Base-by-base conservation (phyloP, 331 rosid genomes). In the Pyrus hybrid region DNA sequence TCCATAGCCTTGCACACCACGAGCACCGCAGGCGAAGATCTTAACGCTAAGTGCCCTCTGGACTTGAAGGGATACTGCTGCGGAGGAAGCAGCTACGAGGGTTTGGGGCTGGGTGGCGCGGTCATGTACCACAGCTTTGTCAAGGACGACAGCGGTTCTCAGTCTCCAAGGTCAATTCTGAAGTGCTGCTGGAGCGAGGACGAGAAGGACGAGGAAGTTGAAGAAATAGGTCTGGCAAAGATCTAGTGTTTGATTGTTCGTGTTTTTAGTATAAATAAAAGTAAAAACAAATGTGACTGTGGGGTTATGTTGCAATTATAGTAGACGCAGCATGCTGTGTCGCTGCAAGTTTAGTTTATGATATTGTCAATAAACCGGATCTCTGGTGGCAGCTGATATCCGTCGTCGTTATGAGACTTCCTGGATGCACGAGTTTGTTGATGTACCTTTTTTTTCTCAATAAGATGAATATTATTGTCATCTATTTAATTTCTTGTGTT, bases 151-250 rank as follows among this genome's bases (percentile, higher is more conserved):
- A 4, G 67, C 26, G 88, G 78, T 11, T 75, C 66, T 69, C 68
- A 73, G 25, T 93, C 98, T 72, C 98, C 98, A 4, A 85, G 92
- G 81, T 93, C 98, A 4, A 89, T 30, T 78, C 82, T 91, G 67
- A 91, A 76, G 75, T 64, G 86, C 82, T 87, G 89, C 83, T 91
- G 98, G 93, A 88, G 93, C 63, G 98, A 93, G 75, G 95, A 90
- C 80, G 96, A 91, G 80, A 84, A 74, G 79, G 96, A 87, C 67
- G 88, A 91, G 63, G 93, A 84, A 71, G 75, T 64, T 22, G 86
- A 80, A 74, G 83, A 79, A 80, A 80, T 78, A 45, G 45, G 68
- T 16, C 20, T 17, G 54, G 37, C 22, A 37, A 56, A 26, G 43
- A 69, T 30, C 66, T 58, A 69, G 71, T 12, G 70, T 28, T 6